A percentile compares a stretch with the other conserved stretches of the same genome.
phyloP scores from a whole-genome alignment of 2,329 filamentous ascomycete species.

The Fonsecaea nubica region DNA sequence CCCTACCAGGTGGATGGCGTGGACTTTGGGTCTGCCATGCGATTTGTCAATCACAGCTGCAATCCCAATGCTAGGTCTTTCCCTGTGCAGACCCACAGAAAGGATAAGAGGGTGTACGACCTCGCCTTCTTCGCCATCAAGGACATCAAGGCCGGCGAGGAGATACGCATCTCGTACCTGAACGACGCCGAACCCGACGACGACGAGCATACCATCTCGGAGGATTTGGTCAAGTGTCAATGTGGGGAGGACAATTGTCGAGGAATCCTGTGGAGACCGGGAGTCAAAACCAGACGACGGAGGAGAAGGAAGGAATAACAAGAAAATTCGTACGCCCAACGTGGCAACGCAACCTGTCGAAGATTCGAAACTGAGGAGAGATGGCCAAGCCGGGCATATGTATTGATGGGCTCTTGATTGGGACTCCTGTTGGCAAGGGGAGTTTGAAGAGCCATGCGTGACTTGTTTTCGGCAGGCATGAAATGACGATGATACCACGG shows the following conservation, averaged over 20 bases:
- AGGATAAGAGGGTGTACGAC: conserved; percentile 51
- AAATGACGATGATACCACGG: too few relatives aligned
- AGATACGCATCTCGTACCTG: conserved; percentile 56
- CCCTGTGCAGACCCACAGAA: conserved; percentile 51
- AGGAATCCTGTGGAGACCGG: conserved; percentile 50
- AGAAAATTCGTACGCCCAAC: not conserved
- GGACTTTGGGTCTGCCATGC: conserved; percentile 51
- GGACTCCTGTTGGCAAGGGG: too few relatives aligned
- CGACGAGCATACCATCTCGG: conserved; percentile 40
- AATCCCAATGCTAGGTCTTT: conserved; percentile 56
- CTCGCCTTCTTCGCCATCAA: conserved; percentile 56
- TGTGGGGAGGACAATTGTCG: conserved; percentile 54
- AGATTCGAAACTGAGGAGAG: not conserved
- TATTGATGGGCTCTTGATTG: too few relatives aligned
- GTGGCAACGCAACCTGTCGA: not conserved
- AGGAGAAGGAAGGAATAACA: conserved; percentile 17
- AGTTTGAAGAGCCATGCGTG: too few relatives aligned
- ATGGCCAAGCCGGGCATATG: not conserved
- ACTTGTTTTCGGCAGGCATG: too few relatives aligned
- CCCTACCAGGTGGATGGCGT: conserved; percentile 53
- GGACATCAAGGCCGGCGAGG: conserved; percentile 50
- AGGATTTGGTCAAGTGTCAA: conserved; percentile 50
- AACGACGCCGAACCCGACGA: conserved; percentile 21
- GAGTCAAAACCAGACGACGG: conserved; percentile 26
- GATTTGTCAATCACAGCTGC: conserved; percentile 59